These are phyloP conservation scores for Nothophytophthora sp. DNA, from an alignment of 352 stramenopile species.

Conservation along the genomic window DNA sequence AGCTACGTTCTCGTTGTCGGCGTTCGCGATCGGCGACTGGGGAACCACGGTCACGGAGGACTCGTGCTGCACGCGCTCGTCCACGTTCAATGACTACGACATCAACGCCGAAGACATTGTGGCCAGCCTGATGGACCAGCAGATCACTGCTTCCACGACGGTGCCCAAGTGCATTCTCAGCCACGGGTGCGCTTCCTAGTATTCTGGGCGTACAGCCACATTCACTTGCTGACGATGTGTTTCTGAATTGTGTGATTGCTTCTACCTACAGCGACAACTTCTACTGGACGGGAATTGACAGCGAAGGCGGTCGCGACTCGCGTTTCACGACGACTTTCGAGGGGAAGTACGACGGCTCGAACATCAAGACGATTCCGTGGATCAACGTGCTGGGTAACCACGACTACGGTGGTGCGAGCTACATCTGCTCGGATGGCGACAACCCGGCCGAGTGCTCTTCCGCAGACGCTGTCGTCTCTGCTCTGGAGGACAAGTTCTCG, in stretches of 20 bases:
- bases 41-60: slow-evolving; percentile 57
- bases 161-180: slow-evolving; percentile 63
- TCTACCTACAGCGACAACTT: slow-evolving; percentile 47
- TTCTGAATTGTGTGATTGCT: background rate
- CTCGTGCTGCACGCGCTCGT: slow-evolving; percentile 74
- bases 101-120: slow-evolving; percentile 69
- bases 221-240: background rate
- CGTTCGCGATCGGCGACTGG: slow-evolving; percentile 78
- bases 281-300: slow-evolving; percentile 66
- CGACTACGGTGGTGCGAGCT: slow-evolving; percentile 63
- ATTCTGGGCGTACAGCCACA: background rate
- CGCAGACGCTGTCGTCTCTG: slow-evolving; percentile 22
- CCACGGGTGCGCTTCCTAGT: slow-evolving; percentile 25
- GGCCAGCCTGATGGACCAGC: slow-evolving; percentile 60
- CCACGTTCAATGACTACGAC: slow-evolving; percentile 61
- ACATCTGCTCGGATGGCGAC: slow-evolving; percentile 48
- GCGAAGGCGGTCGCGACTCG: slow-evolving; percentile 35
- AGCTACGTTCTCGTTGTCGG: slow-evolving; percentile 47
- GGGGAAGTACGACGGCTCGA: slow-evolving; percentile 46
- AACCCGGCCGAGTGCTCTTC: slow-evolving; percentile 28
- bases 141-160: slow-evolving; percentile 28
- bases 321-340: slow-evolving; percentile 64
- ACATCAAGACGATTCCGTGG: slow-evolving; percentile 55
- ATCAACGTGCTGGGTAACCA: slow-evolving; percentile 74
- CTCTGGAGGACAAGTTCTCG: slow-evolving; percentile 41